Base-by-base conservation (phyloP, 2,329 filamentous ascomycete genomes). In the Ophiocordyceps camponoti-rufipedis region DNA sequence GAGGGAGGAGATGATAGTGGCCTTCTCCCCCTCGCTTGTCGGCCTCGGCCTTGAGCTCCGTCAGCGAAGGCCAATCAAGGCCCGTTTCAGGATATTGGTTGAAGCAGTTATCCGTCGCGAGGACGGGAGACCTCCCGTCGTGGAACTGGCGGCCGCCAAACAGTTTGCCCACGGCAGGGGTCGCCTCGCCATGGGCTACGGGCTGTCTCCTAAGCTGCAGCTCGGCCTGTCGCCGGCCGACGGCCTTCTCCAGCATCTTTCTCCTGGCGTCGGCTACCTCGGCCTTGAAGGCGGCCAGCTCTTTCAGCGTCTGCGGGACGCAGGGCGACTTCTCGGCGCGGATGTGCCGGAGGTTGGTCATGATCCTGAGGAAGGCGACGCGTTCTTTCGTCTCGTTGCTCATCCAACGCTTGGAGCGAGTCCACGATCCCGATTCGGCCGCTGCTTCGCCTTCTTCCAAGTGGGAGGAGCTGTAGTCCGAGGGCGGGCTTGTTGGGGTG, bases 321-420 rank as follows among this genome's bases (percentile, higher is more conserved):
- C 59, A 62, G 1, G 63, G 62, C 0, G 64, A 66, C 12, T 58
- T 56, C 42, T 58, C 55, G 2, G 58, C 57, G n/a, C 58, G 53
- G 44, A 63, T 59, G 43, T 61, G 57, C 18, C 54, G 56, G 44
- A 67, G 48, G 41, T 61, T 61, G n/a, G 54, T 50, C 51, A 54
- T 52, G 53, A 62, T 54, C 48, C 56, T 64, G n/a, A 59, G 52
- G 46, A 62, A 66, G 5, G 49, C 53, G 29, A 50, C 53, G n/a
- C 58, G 56, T 43, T 62, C 59, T 40, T 55, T 56, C 18, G 57
- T 58, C 38, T 57, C 55, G 10, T 54, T 48, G 49, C 61, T 65
- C n/a, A 57, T 52, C 64, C 64, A 67, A 45, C 56, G 56, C 50
- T 57, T 63, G 43, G 63, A 65, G 33, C 64, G 59, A 13, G 62